These are phyloP conservation scores for Neofusicoccum sp. DNA, from an alignment of 2,329 filamentous ascomycete genomes.

Conservation along the genomic window DNA sequence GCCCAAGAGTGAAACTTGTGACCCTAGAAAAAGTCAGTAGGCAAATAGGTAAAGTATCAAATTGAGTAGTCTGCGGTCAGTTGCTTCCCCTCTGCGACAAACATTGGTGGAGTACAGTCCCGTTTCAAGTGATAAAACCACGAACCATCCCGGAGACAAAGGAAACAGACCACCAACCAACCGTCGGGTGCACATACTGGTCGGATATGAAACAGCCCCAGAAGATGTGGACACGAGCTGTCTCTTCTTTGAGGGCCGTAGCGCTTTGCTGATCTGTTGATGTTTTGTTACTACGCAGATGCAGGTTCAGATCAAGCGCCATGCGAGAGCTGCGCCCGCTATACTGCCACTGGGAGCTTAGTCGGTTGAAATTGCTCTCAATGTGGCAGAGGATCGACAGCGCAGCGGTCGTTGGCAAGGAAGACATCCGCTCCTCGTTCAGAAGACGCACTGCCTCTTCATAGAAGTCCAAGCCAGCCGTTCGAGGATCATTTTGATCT, in stretches of 20 bases:
- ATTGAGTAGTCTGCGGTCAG: background rate
- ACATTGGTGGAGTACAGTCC: background rate
- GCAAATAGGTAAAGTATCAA: background rate
- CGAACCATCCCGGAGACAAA: background rate
- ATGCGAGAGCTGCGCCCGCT: slow-evolving; percentile 25
- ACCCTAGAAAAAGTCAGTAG: slow-evolving; percentile 20
- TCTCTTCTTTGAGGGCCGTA: slow-evolving; percentile 8
- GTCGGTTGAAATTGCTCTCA: slow-evolving; percentile 23
- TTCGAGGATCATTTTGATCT: slow-evolving; percentile 20
- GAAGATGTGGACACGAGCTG: slow-evolving; percentile 24
- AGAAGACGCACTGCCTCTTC: slow-evolving; percentile 24
- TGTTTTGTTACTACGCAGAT: slow-evolving; percentile 19
- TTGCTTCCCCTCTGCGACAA: too few relatives aligned
- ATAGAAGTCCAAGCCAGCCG: slow-evolving; percentile 24
- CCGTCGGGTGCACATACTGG: slow-evolving; percentile 23
- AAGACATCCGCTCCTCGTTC: slow-evolving; percentile 19
- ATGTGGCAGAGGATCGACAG: slow-evolving; percentile 25
- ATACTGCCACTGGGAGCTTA: slow-evolving; percentile 25
- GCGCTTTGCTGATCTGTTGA: background rate
- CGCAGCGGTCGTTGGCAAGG: slow-evolving; percentile 24
- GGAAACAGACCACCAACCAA: background rate
- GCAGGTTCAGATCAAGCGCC: slow-evolving; percentile 25
- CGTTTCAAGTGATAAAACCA: background rate
- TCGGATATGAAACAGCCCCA: slow-evolving; percentile 27
- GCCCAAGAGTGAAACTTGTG: slow-evolving; percentile 27